Evolutionary conservation across 2,329 filamentous ascomycete genomes (phyloP), one percentile per base, ranked within the genome.

Genomic region (Colletotrichum limetticola): DNA sequence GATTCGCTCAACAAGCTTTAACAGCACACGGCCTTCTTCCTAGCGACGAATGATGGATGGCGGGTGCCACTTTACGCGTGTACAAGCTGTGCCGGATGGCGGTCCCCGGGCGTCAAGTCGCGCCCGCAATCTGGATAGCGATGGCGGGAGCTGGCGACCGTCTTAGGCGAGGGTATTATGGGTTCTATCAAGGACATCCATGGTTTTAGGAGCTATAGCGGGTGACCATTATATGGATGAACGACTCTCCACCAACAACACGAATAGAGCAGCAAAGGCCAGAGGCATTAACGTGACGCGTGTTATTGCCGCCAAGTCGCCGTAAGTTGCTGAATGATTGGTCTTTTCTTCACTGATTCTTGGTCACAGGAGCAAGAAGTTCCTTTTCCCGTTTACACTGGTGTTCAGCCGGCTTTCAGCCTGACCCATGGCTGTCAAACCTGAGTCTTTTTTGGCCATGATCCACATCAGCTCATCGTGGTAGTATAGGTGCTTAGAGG

Each of bases 261-360:
- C 67, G 62, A 62, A 65, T 58, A 55, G 65, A 69, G 66, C 49
- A 35, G 30, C 30, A 67, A 12, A 56, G 53, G 24, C 26, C 59
- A 26, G 30, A 59, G 68, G 71, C 78, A 77, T 76, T 78, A 78
- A 75, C 78, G 77, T 78, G 75, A 77, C 72, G 73, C 75, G 66
- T 74, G 61, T 61, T 77, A 56, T 74, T 74, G 68, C 24, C 58
- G 71, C 68, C 68, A 63, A 74, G 68, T 42, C 52, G 53, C 59
- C 11, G 26, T 53, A 24, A 57, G 49, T 71, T 49, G 56, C 57
- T 49, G 60, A 61, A 60, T 52, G 61, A 66, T 65, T 66, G 71
- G 60, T 22, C 61, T 71, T 52, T 46, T 57, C 26, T 22, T 52
- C 46, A 61, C 19, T 30, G 30, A 28, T 66, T 9, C 8, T 30